Evolutionary conservation across 768 basidiomycete species (phyloP).

Genomic region (Tricholoma flavovirens): DNA sequence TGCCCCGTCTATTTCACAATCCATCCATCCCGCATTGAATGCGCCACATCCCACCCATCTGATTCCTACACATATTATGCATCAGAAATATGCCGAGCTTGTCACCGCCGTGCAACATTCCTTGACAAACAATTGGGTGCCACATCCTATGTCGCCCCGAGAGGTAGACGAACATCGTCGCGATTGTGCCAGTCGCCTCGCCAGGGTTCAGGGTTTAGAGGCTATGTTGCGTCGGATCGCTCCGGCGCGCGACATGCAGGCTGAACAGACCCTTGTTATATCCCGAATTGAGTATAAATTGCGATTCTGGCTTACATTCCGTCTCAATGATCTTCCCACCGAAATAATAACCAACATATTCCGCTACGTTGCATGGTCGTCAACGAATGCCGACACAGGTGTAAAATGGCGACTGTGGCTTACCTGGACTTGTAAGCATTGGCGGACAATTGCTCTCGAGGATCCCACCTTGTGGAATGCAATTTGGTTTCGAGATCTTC

Average conservation of each 20-base stretch:
- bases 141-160: constrained; percentile 12
- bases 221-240: background rate
- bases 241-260: constrained; percentile 1
- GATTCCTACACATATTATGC: background rate
- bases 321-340: constrained; percentile 54
- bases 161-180: constrained; percentile 10
- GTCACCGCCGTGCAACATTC: constrained; percentile 1
- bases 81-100: background rate
- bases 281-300: constrained; percentile 28
- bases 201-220: constrained; percentile 11
- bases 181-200: constrained; percentile 14
- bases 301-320: constrained; percentile 38
- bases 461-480: constrained; percentile 59
- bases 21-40: background rate
- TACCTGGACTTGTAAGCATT: constrained; percentile 54
- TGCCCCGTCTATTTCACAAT: background rate
- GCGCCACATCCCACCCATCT: background rate
- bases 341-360: constrained; percentile 67
- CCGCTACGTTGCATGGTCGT: constrained; percentile 53
- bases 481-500: constrained; percentile 54
- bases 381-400: constrained; percentile 27
- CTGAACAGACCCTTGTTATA: constrained; percentile 27
- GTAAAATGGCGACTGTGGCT: constrained; percentile 39
- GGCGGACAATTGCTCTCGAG: constrained; percentile 43
- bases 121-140: constrained; percentile 13